Percentiles rank a stretch among this genome's conserved stretches.
Conservation (phyloP, 768 basidiomycete genomes). For the Hygrocybe punicea region DNA sequence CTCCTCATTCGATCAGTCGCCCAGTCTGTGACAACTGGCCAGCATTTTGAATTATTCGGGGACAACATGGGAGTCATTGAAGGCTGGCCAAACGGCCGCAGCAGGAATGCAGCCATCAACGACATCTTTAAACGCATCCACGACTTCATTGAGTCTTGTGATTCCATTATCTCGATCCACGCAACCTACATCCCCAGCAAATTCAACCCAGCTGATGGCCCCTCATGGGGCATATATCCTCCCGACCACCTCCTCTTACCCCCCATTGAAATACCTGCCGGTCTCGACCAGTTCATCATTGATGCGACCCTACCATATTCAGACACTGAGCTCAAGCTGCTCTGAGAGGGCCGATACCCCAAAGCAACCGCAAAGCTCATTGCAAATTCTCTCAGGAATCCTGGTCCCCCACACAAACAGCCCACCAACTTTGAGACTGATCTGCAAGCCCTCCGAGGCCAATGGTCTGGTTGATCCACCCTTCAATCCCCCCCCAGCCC, state of each 20-base stretch:
- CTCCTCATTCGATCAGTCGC: slow-evolving; percentile 30
- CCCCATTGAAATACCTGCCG: slow-evolving; percentile 25
- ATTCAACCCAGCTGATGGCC: slow-evolving; percentile 37
- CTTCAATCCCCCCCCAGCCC: neutral
- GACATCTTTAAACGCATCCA: slow-evolving; percentile 28
- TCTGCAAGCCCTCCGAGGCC: neutral
- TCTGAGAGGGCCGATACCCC: neutral
- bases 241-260: slow-evolving; percentile 27
- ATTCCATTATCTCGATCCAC: slow-evolving; percentile 19
- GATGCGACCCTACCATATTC: slow-evolving; percentile 16
- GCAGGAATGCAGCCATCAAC: slow-evolving; percentile 31
- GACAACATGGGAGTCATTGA: slow-evolving; percentile 43
- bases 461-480: neutral
- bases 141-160: slow-evolving; percentile 1
- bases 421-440: neutral
- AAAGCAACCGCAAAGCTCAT: neutral
- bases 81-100: slow-evolving; percentile 40
- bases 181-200: slow-evolving; percentile 31
- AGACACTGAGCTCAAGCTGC: neutral
- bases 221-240: slow-evolving; percentile 35
- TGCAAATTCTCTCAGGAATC: neutral
- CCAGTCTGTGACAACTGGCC: neutral
- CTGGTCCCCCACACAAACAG: neutral
- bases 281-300: slow-evolving; percentile 22
- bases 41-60: slow-evolving; percentile 26